Evolutionary conservation across 2,329 filamentous ascomycete genomes (phyloP).

Genomic region (Curvularia verruculosa): DNA sequence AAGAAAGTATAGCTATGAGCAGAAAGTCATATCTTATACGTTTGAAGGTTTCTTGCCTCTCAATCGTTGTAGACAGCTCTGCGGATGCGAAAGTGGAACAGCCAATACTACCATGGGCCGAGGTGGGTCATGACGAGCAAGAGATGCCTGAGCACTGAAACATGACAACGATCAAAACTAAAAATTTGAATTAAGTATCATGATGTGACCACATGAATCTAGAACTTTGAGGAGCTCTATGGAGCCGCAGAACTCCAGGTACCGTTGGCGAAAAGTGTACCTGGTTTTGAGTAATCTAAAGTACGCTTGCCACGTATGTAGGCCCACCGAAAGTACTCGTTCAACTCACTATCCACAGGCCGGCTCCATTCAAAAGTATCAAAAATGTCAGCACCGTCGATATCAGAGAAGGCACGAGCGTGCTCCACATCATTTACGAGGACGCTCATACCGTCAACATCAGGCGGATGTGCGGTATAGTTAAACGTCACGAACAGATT

Average conservation of each 20-base stretch:
- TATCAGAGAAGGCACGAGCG: conserved; percentile 35
- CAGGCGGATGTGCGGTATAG: conserved; percentile 53
- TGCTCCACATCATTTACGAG: conserved; percentile 86
- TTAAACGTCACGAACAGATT: conserved; percentile 66
- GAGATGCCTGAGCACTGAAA: background rate
- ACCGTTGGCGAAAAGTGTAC: conserved; percentile 35
- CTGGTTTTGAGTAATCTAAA: conserved; percentile 42
- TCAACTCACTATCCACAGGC: conserved; percentile 39
- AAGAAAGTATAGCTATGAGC: too few species aligned
- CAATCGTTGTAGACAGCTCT: background rate
- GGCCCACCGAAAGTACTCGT: conserved; percentile 48
- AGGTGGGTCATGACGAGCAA: background rate
- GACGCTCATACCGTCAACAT: conserved; percentile 75
- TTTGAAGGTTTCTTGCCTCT: background rate
- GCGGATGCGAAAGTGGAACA: background rate
- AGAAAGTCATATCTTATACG: background rate
- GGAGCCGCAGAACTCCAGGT: conserved; percentile 37
- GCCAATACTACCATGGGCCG: conserved; percentile 5
- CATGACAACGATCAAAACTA: background rate
- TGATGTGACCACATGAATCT: background rate
- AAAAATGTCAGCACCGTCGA: conserved; percentile 13
- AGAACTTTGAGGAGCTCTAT: background rate
- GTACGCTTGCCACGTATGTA: conserved; percentile 37
- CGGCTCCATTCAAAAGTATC: conserved; percentile 46
- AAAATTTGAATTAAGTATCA: background rate